Base-by-base conservation (phyloP, 768 basidiomycete genomes). In the Phaeotremella skinneri region DNA sequence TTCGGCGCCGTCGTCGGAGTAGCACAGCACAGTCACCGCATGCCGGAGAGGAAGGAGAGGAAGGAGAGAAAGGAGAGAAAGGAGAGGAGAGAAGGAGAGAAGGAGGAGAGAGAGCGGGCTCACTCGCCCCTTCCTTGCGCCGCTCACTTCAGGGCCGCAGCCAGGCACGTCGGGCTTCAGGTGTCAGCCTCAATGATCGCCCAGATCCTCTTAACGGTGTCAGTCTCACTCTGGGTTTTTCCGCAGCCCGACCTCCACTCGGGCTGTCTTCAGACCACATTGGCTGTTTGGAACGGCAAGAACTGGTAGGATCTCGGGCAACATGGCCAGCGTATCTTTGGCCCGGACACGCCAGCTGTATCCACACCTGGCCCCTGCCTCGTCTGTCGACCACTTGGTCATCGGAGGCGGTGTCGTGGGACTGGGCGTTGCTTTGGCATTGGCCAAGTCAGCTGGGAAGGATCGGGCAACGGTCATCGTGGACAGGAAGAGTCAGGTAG, bases 321-420 rank as follows among this genome's bases (percentile, higher is more conserved):
- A 7, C 34, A 37, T 37, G 34, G 34, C 34, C 17, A 17, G 7
- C 34, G 7, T 37, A 37, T 7, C 34, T n/a, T n/a, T n/a, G 34
- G 51, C 50, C 9, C 45, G 49, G 11, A 27, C 67, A n/a, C 57
- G 67, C 31, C 51, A 59, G 25, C 32, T 56, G 16, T 70, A 68
- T 30, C 67, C 69, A 4, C 69, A 50, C 59, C 60, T 59, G 84
- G 75, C 78, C 16, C 90, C 92, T 3, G 86, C 89, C 63, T 81
- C 79, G 31, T 81, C 79, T 1, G 85, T 93, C 29, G 94, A 98
- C 73, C 86, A 88, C 74, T 79, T 96, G 23, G 83, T 98, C 16
- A 81, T 98, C 23, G 94, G 94, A 11, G 94, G 87, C 79, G 94
- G 90, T 55, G 85, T 89, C 0, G 82, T 93, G 16, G 94, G 94